Evolutionary conservation across 371 early-diverging fungal species (phyloP).

Genomic region (Syncephalis fuscata): DNA sequence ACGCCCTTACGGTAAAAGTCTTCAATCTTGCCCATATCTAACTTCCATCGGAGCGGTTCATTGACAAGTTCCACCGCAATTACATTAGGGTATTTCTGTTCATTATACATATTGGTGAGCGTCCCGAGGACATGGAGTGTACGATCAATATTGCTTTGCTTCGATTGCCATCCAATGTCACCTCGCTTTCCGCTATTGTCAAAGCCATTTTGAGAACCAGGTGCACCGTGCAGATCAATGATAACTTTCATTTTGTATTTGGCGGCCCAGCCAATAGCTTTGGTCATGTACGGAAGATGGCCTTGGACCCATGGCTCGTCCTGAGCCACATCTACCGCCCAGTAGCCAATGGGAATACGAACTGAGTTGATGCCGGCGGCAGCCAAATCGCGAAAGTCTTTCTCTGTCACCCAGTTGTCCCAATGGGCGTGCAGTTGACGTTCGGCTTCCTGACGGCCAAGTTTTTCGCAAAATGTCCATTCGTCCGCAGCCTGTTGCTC

Average conservation of each 20-base stretch:
- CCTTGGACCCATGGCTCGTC: slow-evolving; percentile 35
- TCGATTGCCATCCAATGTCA: neutral
- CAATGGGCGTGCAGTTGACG: slow-evolving; percentile 36
- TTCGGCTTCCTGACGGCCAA: slow-evolving; percentile 41
- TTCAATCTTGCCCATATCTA: slow-evolving; percentile 2
- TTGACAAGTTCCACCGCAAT: slow-evolving; percentile 3
- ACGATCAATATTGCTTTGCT: neutral
- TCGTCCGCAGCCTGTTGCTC: slow-evolving; percentile 26
- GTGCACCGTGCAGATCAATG: slow-evolving; percentile 58
- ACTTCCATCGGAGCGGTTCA: slow-evolving; percentile 3
- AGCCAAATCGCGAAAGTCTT: slow-evolving; percentile 37
- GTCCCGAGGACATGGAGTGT: neutral
- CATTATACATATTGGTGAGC: neutral
- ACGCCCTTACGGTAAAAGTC: slow-evolving; percentile 15
- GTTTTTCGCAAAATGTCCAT: slow-evolving; percentile 33
- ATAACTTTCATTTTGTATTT: slow-evolving; percentile 48
- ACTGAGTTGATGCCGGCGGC: slow-evolving; percentile 49
- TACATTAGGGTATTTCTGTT: slow-evolving; percentile 1
- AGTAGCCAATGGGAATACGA: slow-evolving; percentile 58
- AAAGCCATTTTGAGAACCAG: slow-evolving; percentile 49
- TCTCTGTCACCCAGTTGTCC: slow-evolving; percentile 48
- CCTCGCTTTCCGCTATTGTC: slow-evolving; percentile 19
- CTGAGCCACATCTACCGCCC: slow-evolving; percentile 39
- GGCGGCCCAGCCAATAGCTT: slow-evolving; percentile 47
- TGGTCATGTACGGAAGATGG: slow-evolving; percentile 28